These are phyloP conservation scores for Micractinium sp. DNA, from an alignment of 139 green algal genomes.

Conservation along the genomic window DNA sequence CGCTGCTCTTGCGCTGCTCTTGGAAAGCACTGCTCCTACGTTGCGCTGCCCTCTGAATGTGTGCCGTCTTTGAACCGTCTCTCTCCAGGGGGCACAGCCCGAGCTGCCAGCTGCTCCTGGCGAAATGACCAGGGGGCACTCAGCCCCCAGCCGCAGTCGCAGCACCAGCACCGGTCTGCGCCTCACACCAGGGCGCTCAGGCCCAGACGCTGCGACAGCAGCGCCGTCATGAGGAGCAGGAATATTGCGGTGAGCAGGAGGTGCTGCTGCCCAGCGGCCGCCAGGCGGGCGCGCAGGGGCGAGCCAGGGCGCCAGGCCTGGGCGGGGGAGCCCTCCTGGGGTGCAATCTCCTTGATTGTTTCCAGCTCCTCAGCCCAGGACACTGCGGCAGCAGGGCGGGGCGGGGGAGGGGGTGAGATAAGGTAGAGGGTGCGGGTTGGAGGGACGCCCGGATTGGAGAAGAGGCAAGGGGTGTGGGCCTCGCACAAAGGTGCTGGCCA, in stretches of 20 bases:
- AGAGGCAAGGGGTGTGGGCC: no score
- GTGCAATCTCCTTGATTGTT: slow-evolving; percentile 25
- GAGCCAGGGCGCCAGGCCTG: not conserved
- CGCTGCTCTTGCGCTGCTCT: no score
- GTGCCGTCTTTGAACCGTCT: no score
- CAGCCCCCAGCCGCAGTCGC: no score
- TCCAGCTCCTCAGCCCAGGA: slow-evolving; percentile 46
- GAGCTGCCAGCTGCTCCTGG: no score
- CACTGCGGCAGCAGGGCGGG: slow-evolving; percentile 9
- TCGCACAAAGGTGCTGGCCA: not conserved
- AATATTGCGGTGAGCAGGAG: not conserved
- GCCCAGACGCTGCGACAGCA: not conserved
- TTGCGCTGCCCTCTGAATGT: no score
- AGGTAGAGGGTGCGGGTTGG: no score
- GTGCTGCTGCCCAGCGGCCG: not conserved
- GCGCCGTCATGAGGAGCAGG: slow-evolving; percentile 1
- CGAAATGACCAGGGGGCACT: no score
- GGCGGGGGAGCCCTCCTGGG: not conserved
- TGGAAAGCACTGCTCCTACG: no score
- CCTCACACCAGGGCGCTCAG: not conserved
- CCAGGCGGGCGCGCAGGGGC: not conserved
- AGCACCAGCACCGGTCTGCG: not conserved
- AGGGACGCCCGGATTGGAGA: not conserved
- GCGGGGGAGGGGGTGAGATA: not conserved
- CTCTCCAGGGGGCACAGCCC: no score